phyloP scores from a whole-genome alignment of 1,139 yeast genomes.

The Sugiyamaella neomexicana region DNA sequence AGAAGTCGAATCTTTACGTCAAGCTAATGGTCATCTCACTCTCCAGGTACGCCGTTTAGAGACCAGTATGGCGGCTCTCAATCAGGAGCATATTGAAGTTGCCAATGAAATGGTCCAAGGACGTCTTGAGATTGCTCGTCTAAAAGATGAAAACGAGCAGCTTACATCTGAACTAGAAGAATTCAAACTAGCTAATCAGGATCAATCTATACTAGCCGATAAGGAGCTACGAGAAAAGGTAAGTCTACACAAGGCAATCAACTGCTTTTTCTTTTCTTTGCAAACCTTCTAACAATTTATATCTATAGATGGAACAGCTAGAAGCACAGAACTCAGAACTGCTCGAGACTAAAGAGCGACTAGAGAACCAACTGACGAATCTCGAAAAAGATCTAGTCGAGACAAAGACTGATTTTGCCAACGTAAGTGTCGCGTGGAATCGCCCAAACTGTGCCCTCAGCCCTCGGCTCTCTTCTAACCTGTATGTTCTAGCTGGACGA shows the following conservation, averaged over 20 bases:
- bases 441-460: too few relatives aligned
- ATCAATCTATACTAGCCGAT: constrained; percentile 23
- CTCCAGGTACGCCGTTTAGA: constrained; percentile 76
- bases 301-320: constrained; percentile 55
- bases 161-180: constrained; percentile 55
- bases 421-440: constrained; percentile 26
- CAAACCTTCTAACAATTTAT: constrained; percentile 40
- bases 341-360: constrained; percentile 38
- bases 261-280: too few relatives aligned
- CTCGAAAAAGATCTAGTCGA: constrained; percentile 40
- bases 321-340: constrained; percentile 50
- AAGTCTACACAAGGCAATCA: neutral
- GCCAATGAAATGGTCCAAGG: constrained; percentile 72
- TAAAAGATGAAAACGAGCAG: constrained; percentile 63
- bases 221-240: constrained; percentile 24
- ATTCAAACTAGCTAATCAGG: constrained; percentile 42
- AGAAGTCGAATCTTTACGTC: constrained; percentile 65
- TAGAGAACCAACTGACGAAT: constrained; percentile 37
- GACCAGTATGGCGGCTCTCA: constrained; percentile 62
- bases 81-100: constrained; percentile 76
- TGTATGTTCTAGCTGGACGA: constrained; percentile 28
- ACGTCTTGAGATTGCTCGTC: constrained; percentile 61
- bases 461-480: constrained; percentile 8
- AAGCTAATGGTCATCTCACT: constrained; percentile 69
- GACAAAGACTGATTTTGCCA: constrained; percentile 31